A percentile compares a stretch with the other conserved stretches of the same genome.
Evolutionary conservation across 1,284 basidiomycete genomes (phyloP).

Genomic region (Apiotrichum akiyoshidainum): DNA sequence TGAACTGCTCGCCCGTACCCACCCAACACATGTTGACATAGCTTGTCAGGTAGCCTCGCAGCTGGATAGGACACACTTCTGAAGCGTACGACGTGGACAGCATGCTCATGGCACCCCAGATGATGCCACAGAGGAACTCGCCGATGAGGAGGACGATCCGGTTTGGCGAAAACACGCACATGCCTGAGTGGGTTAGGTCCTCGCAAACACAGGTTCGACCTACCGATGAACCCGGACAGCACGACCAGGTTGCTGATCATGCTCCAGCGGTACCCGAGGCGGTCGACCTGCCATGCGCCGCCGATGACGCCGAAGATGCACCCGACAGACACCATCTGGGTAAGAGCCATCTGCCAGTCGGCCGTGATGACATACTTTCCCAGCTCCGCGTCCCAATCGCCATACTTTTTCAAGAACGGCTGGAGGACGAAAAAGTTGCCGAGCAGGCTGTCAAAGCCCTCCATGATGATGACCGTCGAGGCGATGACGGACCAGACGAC

Average conservation of each 20-base stretch:
- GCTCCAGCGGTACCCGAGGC: background rate
- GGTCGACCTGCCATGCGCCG: background rate
- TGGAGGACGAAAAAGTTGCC: background rate
- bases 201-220: background rate
- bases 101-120: slow-evolving; percentile 50
- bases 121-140: slow-evolving; percentile 37
- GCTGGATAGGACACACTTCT: slow-evolving; percentile 51
- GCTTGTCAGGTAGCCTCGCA: slow-evolving; percentile 33
- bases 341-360: slow-evolving; percentile 4
- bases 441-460: slow-evolving; percentile 4
- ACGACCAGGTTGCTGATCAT: background rate
- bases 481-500: slow-evolving; percentile 4
- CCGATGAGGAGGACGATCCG: slow-evolving; percentile 34
- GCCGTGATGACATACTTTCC: background rate
- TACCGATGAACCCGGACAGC: slow-evolving; percentile 17
- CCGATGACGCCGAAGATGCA: slow-evolving; percentile 4
- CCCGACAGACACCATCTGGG: background rate
- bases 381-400: background rate
- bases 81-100: slow-evolving; percentile 50
- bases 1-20: background rate
- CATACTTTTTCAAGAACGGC: slow-evolving; percentile 3
- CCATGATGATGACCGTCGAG: slow-evolving; percentile 5
- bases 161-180: slow-evolving; percentile 40
- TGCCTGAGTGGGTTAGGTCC: slow-evolving; percentile 18
- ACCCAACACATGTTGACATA: no score